Base-by-base conservation (phyloP, 352 stramenopile species). In the Phytophthora vignae region DNA sequence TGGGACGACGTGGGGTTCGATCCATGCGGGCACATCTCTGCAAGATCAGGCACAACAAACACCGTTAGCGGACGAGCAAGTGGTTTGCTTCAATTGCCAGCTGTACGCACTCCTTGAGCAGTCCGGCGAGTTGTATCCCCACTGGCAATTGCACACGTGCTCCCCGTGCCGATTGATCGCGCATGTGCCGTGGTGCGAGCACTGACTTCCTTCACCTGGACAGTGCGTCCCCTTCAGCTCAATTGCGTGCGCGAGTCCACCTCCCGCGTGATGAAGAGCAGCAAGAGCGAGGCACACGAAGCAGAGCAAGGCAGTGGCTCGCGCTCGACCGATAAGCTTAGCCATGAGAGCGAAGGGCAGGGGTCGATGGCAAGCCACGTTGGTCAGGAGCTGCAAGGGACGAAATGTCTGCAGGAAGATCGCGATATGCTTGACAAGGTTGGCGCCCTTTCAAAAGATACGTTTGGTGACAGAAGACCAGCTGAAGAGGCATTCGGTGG, bases 81-180 rank as follows among this genome's bases (percentile, higher is more conserved):
- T 14, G 36, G 36, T 17, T 42, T 9, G 33, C 10, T 15, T 4
- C 33, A 40, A 40, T 40, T 40, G 6, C 27, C 6, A 42, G 36
- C 36, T 42, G 6, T 3, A 77, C 83, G 57, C 58, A 93, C 87
- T 90, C 63, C 71, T 83, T 53, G 78, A 73, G 67, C 87, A 94
- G 74, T 93, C 87, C n/a, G 54, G 64, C 29, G 62, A 79, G 6
- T 76, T 78, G 59, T 87, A 93, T 2, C 87, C 85, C 87, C 87
- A 93, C 50, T 93, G 82, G 55, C 87, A 94, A 60, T 93, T 94
- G 78, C 87, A 94, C 33, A 94, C 84, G 57, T 85, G 73, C 21
- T 91, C 77, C 31, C 84, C 84, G 21, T 82, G 76, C 25, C 84
- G 81, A 50, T 85, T 92, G 73, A 93, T 81, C 55, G 75, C 82